A percentile compares a stretch with the other conserved stretches of the same genome.
These are phyloP conservation scores for Penicillium riverlandense DNA, from an alignment of 495 filamentous ascomycete genomes.

Conservation along the genomic window DNA sequence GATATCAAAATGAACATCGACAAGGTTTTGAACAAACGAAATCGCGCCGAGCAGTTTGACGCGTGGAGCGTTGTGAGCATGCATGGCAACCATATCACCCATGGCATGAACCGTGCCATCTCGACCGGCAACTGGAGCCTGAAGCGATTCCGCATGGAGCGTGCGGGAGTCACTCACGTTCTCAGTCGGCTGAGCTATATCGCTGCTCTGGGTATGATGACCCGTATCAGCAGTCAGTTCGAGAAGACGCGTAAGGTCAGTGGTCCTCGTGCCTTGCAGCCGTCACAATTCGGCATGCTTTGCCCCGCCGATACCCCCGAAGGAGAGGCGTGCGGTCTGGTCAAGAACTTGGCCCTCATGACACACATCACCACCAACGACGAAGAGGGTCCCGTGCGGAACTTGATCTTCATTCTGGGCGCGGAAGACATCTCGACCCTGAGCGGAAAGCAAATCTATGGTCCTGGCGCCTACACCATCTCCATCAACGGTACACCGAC, in stretches of 20 bases:
- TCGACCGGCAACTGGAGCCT: conserved; percentile 96
- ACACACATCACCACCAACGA: conserved; percentile 97
- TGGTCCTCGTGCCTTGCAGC: conserved; percentile 90
- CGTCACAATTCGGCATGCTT: conserved; percentile 96
- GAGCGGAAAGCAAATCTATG: conserved; percentile 77
- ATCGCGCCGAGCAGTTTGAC: conserved; percentile 79
- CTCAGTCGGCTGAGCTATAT: conserved; percentile 94
- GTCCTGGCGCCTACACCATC: conserved; percentile 75
- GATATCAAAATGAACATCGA: conserved; percentile 87
- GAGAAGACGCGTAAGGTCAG: conserved; percentile 96
- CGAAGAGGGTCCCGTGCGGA: conserved; percentile 79
- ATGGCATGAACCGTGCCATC: conserved; percentile 87
- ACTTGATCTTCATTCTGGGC: conserved; percentile 69
- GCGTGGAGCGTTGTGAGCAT: conserved; percentile 67
- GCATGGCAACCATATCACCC: conserved; percentile 74
- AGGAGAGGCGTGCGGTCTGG: conserved; percentile 94
- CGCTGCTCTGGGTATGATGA: conserved; percentile 99
- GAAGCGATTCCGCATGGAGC: conserved; percentile 96
- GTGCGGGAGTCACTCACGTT: conserved; percentile 94
- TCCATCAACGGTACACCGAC: conserved; percentile 93
- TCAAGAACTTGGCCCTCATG: conserved; percentile 98
- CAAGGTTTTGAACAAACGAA: conserved; percentile 84
- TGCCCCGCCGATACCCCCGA: conserved; percentile 96
- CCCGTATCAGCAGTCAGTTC: conserved; percentile 94
- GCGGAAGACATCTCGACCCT: conserved; percentile 68